Evolutionary conservation across 2,329 filamentous ascomycete genomes (phyloP), one percentile per base, ranked within the genome.

Genomic region (Colletotrichum cereale): DNA sequence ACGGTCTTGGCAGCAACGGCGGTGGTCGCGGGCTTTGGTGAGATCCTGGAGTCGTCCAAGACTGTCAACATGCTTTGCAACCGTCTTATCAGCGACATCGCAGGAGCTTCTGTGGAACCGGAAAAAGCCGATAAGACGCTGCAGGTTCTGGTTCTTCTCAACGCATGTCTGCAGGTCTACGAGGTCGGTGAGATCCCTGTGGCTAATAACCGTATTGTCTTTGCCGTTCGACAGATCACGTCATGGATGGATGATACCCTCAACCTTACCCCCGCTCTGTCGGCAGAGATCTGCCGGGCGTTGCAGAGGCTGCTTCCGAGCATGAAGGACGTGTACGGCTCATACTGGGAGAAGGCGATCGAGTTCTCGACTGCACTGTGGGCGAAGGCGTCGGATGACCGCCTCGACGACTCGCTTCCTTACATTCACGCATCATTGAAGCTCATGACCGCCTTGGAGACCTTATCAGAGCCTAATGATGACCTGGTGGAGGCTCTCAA

Each of bases 251-350:
- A 91, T 18, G 84, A 85, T 0, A 78, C 83, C 0, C 82, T 86
- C 21, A 80, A 82, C 1, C 71, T 88, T 2, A 81, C 84, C 29
- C 77, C 80, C n/a, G 79, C 81, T 66, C 73, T 88, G n/a, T 79
- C 83, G 72, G 78, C 86, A 38, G 82, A 89, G 82, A 81, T 86
- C 73, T 88, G 90, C 78, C 82, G 90, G 76, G 85, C 85, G 72
- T 77, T 94, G 64, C 83, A 88, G 2, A 82, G 84, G 4, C 83
- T 97, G 4, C 81, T 98, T 0, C 93, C 93, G 2, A 88, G 88
- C 50, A 91, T 98, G 75, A 88, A 90, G 70, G 92, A 95, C 57
- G 90, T 97, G 1, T 98, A 97, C 76, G 96, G 96, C 0, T 89
- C 93, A 0, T 93, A 97, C 78, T 99, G 96, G 96, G 88, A 91